Percentiles rank a stretch among this genome's conserved stretches.
phyloP scores from a whole-genome alignment of 257 asterid genomes.

The Gentiana straminea region DNA sequence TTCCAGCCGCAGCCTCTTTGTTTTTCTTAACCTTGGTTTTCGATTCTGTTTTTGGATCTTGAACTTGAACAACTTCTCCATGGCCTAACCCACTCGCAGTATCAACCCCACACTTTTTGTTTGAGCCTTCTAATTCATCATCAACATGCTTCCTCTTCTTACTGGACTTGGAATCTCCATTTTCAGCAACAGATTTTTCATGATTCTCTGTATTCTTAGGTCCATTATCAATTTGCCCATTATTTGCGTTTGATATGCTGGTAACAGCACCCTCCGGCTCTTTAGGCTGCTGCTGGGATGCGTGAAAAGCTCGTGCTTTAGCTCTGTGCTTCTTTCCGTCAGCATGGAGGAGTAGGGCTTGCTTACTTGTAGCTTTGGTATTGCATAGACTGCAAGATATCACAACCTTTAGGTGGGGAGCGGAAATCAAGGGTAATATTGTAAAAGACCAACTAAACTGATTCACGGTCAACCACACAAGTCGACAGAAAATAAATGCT shows the following conservation, averaged over 20 bases:
- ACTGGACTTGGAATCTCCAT: slow-evolving; percentile 20
- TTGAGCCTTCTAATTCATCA: slow-evolving; percentile 33
- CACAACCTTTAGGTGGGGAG: slow-evolving; percentile 1
- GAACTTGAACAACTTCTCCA: slow-evolving; percentile 37
- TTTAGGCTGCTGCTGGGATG: slow-evolving; percentile 48
- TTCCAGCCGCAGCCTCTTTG: slow-evolving; percentile 26
- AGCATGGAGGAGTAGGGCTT: slow-evolving; percentile 83
- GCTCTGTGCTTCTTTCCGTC: slow-evolving; percentile 94
- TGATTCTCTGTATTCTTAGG: slow-evolving; percentile 14
- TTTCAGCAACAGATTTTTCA: slow-evolving; percentile 24
- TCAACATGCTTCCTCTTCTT: slow-evolving; percentile 59
- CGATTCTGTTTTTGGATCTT: slow-evolving; percentile 21
- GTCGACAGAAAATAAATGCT: too few relatives aligned
- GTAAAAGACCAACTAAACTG: too few relatives aligned
- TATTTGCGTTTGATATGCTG: slow-evolving; percentile 14
- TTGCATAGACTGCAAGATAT: slow-evolving; percentile 66
- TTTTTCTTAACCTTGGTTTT: slow-evolving; percentile 35
- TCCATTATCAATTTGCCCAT: slow-evolving; percentile 18
- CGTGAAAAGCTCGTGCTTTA: slow-evolving; percentile 77
- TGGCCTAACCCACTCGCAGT: slow-evolving; percentile 23
- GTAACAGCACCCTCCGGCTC: slow-evolving; percentile 28
- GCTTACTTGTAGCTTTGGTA: slow-evolving; percentile 84
- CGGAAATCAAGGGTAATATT: neutral
- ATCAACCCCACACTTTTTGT: slow-evolving; percentile 19
- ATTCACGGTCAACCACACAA: too few relatives aligned